Conservation (phyloP, 1,284 basidiomycete genomes). For the Apiotrichum sp. region DNA sequence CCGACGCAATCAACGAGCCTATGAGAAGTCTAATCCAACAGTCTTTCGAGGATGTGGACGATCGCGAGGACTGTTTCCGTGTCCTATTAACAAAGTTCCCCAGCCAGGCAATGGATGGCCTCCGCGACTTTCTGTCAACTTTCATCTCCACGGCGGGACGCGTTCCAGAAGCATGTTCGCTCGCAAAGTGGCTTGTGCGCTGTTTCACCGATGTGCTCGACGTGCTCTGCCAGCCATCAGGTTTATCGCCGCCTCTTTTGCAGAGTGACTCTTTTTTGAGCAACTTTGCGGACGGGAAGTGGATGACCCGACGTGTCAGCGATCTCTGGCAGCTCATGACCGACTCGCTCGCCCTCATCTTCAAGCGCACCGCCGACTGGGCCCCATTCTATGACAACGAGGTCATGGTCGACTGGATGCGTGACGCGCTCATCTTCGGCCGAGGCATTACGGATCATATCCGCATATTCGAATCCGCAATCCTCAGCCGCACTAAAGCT, state of each 20-base stretch:
- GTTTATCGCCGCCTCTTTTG: constrained; percentile 38
- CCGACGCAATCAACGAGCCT: constrained; percentile 63
- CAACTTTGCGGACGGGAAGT: constrained; percentile 22
- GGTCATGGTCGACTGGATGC: constrained; percentile 92
- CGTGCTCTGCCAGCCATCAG: constrained; percentile 65
- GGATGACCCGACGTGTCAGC: constrained; percentile 55
- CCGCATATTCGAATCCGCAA: constrained; percentile 66
- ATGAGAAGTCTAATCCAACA: constrained; percentile 70
- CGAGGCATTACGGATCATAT: constrained; percentile 74
- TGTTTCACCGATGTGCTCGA: constrained; percentile 89
- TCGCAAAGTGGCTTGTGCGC: constrained; percentile 79
- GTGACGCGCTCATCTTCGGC: constrained; percentile 87
- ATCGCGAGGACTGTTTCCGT: constrained; percentile 76
- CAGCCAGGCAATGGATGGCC: constrained; percentile 60
- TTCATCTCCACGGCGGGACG: constrained; percentile 60
- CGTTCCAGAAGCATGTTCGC: constrained; percentile 74
- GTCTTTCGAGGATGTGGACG: constrained; percentile 79
- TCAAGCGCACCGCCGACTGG: constrained; percentile 75
- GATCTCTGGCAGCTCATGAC: constrained; percentile 79
- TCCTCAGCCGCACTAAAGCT: constrained; percentile 45
- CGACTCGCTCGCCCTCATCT: constrained; percentile 69
- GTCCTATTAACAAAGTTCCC: constrained; percentile 64
- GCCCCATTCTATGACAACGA: constrained; percentile 68
- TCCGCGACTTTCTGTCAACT: constrained; percentile 59
- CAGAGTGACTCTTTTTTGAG: constrained; percentile 50